A percentile compares a stretch with the other conserved stretches of the same genome.
Evolutionary conservation across 306 rosid genomes (phyloP).

Genomic region (Vachellia pachyceras): DNA sequence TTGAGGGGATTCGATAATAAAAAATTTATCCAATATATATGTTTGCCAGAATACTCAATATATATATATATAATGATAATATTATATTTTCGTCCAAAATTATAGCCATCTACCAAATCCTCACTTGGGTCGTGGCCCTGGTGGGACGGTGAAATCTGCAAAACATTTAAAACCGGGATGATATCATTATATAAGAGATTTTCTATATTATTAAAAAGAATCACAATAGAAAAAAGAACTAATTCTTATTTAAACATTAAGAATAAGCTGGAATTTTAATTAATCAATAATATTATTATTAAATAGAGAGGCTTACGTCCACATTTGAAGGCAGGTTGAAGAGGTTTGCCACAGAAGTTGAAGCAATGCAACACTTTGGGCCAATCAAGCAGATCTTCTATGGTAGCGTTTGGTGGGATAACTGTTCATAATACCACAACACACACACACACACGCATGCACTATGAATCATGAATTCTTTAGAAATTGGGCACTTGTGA

Average conservation of each 20-base stretch:
- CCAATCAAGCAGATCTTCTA: conserved; percentile 6
- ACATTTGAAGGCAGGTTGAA: not conserved
- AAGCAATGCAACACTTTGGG: not conserved
- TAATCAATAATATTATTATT: not conserved
- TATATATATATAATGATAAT: no score
- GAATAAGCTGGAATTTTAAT: not conserved
- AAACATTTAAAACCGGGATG: not conserved
- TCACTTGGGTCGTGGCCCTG: conserved; percentile 7
- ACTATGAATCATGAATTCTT: no score
- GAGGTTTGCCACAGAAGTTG: not conserved
- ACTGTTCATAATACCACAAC: not conserved
- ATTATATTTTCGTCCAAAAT: not conserved
- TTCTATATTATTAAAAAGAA: not conserved
- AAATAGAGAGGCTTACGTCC: not conserved
- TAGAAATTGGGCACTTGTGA: no score
- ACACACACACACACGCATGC: no score
- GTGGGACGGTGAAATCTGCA: conserved; percentile 53
- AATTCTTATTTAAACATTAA: not conserved
- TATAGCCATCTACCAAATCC: not conserved
- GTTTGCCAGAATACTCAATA: no score
- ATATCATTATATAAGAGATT: no score
- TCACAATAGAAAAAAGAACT: not conserved
- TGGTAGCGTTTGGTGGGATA: not conserved
- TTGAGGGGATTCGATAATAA: no score
- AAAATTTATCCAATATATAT: no score